phyloP scores from a whole-genome alignment of 331 rosid species.

The Acacia pycnantha region DNA sequence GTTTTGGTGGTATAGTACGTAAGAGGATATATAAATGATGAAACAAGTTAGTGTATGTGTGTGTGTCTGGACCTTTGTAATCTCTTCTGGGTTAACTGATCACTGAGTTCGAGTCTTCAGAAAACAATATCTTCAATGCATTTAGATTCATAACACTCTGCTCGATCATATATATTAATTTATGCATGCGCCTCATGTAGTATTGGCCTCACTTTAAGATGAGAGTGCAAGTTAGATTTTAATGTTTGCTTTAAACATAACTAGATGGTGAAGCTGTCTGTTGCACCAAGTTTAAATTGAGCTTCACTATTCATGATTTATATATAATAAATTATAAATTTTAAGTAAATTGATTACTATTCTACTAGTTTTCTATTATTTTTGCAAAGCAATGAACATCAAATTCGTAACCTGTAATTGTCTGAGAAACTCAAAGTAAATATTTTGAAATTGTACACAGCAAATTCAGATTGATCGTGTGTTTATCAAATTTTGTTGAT shows the following conservation, averaged over 20 bases:
- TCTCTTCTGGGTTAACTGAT: neutral
- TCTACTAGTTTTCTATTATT: too few relatives aligned
- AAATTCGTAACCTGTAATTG: neutral
- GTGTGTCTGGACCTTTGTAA: neutral
- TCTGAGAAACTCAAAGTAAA: neutral
- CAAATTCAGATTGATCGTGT: too few relatives aligned
- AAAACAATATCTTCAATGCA: neutral
- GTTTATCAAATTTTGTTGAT: neutral
- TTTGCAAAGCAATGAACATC: neutral
- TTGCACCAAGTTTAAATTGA: neutral
- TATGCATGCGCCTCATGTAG: neutral
- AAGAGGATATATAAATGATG: neutral
- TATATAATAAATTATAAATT: too few relatives aligned
- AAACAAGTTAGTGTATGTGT: neutral
- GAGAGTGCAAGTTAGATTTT: neutral
- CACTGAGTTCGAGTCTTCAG: neutral
- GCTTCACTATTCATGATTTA: neutral
- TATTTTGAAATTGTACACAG: neutral
- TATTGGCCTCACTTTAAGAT: neutral
- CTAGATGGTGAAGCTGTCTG: neutral
- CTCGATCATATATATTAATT: neutral
- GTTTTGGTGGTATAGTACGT: neutral
- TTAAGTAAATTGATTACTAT: neutral
- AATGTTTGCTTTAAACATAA: too few relatives aligned
- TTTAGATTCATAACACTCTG: neutral